Evolutionary conservation across 2,329 filamentous ascomycete species (phyloP), one percentile per base, ranked within the genome.

Genomic region (Botrytis byssoidea): DNA sequence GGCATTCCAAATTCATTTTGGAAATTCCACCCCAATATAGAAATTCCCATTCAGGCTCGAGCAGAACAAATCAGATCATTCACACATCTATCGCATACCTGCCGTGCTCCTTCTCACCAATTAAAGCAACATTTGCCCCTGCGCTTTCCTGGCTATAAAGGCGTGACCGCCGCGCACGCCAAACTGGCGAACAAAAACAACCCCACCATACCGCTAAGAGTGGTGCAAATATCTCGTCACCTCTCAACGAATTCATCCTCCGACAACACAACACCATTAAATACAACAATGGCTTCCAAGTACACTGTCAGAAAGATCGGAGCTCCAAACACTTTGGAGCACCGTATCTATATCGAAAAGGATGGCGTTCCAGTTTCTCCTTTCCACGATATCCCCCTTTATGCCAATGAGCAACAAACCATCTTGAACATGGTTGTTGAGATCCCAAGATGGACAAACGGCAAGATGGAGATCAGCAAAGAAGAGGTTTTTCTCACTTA

Each of bases 401-500:
- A 94, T 83, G 95, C 95, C 91, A 97, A 99, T 84, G 88, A 93
- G 85, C 92, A 97, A 88, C 90, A 97, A 89, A 97, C 92, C 80
- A 87, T 98, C 83, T 89, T 99, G 82, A 99, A 99, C 92, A 99
- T 99, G 96, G 84, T 99, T 78, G 96, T 99, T 81, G 96, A 99
- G 92, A 98, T 99, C 81, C 96, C 96, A 82, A 92, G 96, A 87
- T 99, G 96, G 96, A 97, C 95, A 88, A 99, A 99, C 86, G 96
- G 93, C 82, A 99, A 99, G 91, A 93, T 97, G 85, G 96, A 99
- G 93, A 95, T 74, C 25, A 71, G 67, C 48, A 71, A 74, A 48
- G 82, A 92, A 98, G 84, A 98, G 98, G 89, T 95, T 95, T 83
- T 67, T 57, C 20, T 67, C 16, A 5, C 64, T n/a, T 25, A 20